These are phyloP conservation scores for Trichoderma asperellum DNA, from an alignment of 2,329 filamentous ascomycete genomes.

Conservation along the genomic window DNA sequence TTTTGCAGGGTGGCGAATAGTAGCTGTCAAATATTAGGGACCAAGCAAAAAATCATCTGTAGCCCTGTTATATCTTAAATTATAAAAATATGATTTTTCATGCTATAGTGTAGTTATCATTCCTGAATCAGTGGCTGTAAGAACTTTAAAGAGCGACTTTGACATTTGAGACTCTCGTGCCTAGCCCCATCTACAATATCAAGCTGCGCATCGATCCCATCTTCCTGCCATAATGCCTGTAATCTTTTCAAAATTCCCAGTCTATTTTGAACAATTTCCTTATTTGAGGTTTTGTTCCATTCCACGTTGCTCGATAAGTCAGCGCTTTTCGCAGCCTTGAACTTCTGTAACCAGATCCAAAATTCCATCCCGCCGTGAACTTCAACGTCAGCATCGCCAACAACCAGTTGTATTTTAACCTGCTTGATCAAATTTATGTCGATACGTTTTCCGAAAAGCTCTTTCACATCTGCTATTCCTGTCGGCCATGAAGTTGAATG, in stretches of 20 bases:
- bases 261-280: neutral
- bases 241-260: neutral
- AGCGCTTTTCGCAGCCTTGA: neutral
- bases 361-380: neutral
- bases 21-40: too few relatives aligned
- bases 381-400: neutral
- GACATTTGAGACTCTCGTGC: neutral
- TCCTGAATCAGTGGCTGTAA: neutral
- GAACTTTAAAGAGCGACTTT: neutral
- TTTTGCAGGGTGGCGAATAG: too few relatives aligned
- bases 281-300: neutral
- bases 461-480: neutral
- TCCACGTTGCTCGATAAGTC: neutral
- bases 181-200: neutral
- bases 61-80: neutral
- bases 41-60: neutral
- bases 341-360: neutral
- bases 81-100: neutral
- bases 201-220: neutral
- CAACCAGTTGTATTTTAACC: neutral
- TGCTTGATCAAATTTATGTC: neutral
- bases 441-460: neutral
- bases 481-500: neutral
- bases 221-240: neutral
- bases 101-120: neutral